Base-by-base conservation (phyloP, 768 basidiomycete species). In the Podaxis sp. region DNA sequence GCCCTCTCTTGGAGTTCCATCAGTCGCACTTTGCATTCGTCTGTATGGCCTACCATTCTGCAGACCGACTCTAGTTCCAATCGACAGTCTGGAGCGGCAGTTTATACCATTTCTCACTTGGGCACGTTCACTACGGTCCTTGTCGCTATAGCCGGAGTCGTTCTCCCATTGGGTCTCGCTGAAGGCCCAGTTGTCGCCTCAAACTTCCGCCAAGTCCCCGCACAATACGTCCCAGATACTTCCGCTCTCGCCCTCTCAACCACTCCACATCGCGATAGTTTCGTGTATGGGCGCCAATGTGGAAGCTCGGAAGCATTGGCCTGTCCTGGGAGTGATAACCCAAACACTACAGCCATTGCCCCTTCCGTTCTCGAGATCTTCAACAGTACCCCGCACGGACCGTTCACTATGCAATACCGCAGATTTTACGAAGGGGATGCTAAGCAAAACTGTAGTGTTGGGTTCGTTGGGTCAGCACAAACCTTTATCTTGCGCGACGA, bases 1-100 rank as follows among this genome's bases (percentile, higher is more conserved):
- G 70, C 70, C 6, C 22, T 65, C 17, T 61, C 69, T 22, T 71
- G 70, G 69, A 71, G 66, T 51, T 63, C 67, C 24, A 66, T 70
- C 46, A 65, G 66, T 12, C 52, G 66, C 4, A 62, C 51, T 13
- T 59, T 71, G 5, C 70, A 71, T 40, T 41, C 67, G 8, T 69
- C 68, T 4, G 53, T 67, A 2, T 71, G 70, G 70, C 62, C 70
- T 1, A 61, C 56, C 2, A 54, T 71, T 26, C 62, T 71, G 26
- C 64, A 64, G 24, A 63, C 68, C 3, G 66, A 65, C 26, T 50
- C 66, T 6, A 17, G 36, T 3, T 44, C 52, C 52, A 56, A 17
- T 8, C 36, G n/a, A 52, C 22, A 24, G 53, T 56, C 57, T 20
- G 64, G 17, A 56, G 50, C 8, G 20, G 26, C 24, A 58, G 66